Conservation (phyloP, 148 eudicot genomes). For the Rhododendron griersonianum region DNA sequence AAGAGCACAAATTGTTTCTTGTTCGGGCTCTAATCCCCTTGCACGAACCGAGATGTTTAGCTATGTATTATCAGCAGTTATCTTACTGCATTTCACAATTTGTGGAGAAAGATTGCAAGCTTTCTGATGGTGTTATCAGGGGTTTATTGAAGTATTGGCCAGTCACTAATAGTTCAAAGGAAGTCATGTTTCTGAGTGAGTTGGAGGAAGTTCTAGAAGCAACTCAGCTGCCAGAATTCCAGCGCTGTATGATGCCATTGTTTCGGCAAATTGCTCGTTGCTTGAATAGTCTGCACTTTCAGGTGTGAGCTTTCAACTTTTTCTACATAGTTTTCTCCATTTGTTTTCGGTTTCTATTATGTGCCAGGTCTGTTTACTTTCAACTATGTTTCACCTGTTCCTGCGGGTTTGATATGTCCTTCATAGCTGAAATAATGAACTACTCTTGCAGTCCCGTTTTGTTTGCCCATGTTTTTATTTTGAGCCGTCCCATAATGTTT, state of each 20-base stretch:
- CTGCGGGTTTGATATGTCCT: neutral
- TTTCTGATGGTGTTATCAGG: slow-evolving; percentile 66
- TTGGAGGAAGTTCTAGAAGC: slow-evolving; percentile 78
- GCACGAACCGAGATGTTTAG: slow-evolving; percentile 72
- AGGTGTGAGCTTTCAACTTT: slow-evolving; percentile 29
- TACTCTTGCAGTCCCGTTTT: neutral
- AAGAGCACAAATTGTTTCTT: slow-evolving; percentile 71
- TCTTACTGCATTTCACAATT: slow-evolving; percentile 67
- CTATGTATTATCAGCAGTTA: slow-evolving; percentile 73
- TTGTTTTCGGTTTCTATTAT: neutral
- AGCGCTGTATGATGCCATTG: slow-evolving; percentile 64
- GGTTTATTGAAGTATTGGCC: slow-evolving; percentile 81
- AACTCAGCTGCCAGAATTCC: slow-evolving; percentile 69
- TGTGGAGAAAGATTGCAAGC: slow-evolving; percentile 83
- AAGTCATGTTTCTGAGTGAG: slow-evolving; percentile 66
- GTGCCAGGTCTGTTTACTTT: neutral
- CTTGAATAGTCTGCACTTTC: slow-evolving; percentile 66
- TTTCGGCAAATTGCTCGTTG: slow-evolving; percentile 62
- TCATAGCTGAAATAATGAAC: neutral
- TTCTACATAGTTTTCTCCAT: neutral
- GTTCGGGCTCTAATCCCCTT: slow-evolving; percentile 61
- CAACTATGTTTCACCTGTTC: neutral
- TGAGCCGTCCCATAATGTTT: neutral
- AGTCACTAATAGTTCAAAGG: slow-evolving; percentile 71
- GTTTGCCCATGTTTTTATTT: neutral